Evolutionary conservation across 257 asterid genomes (phyloP).

Genomic region (Jaltomata sinuosa): DNA sequence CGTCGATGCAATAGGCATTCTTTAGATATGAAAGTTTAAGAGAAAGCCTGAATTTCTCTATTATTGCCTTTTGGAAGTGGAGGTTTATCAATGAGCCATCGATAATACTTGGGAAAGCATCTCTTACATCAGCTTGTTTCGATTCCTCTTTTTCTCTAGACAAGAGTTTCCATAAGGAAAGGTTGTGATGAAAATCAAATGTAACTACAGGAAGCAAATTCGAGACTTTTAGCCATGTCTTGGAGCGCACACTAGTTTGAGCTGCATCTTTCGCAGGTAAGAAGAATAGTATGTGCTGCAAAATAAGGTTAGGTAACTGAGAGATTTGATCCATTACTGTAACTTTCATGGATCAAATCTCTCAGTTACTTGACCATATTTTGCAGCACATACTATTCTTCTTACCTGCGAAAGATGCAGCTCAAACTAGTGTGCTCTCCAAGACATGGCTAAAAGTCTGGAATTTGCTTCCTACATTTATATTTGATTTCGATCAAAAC

Average conservation of each 20-base stretch:
- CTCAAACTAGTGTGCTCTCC: no score
- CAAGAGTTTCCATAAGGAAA: neutral
- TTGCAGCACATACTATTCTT: neutral
- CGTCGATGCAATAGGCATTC: neutral
- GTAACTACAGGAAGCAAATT: no score
- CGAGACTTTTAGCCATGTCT: no score
- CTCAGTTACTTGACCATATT: neutral
- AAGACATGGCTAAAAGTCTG: no score
- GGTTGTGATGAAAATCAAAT: neutral
- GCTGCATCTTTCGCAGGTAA: no score
- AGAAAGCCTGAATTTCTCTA: neutral
- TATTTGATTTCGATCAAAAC: neutral
- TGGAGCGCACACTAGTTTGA: no score
- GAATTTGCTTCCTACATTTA: no score
- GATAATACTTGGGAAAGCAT: neutral
- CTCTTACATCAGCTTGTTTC: neutral
- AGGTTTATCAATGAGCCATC: neutral
- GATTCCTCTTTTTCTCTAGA: neutral
- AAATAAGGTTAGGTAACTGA: no score
- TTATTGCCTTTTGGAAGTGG: neutral
- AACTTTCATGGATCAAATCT: no score
- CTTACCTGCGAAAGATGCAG: no score
- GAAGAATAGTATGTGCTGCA: no score
- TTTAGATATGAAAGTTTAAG: neutral
- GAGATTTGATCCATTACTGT: no score